Conservation (phyloP, 164 flowering plant species). For the Tetrastigma voinierianum region DNA sequence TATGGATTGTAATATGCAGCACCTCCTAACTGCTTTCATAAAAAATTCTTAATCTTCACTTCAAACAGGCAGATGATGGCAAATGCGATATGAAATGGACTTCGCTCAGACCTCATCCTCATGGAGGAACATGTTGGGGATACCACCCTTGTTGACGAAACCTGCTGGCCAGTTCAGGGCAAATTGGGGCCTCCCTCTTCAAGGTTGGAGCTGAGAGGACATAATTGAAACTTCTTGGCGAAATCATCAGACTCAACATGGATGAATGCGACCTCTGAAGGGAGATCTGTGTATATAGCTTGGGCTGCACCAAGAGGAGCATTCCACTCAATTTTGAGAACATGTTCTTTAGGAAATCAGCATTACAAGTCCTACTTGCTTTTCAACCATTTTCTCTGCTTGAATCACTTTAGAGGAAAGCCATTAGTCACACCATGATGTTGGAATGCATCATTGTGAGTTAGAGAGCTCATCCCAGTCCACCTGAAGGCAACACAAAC, state of each 20-base stretch:
- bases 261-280: constrained; percentile 59
- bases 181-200: constrained; percentile 86
- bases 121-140: constrained; percentile 93
- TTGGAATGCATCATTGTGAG: constrained; percentile 89
- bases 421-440: constrained; percentile 85
- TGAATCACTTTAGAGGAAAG: constrained; percentile 72
- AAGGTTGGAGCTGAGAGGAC: constrained; percentile 79
- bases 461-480: constrained; percentile 70
- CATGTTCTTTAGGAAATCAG: constrained; percentile 69
- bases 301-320: constrained; percentile 63
- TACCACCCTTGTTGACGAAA: constrained; percentile 88
- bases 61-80: too few relatives aligned
- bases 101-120: constrained; percentile 77
- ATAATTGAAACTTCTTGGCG: constrained; percentile 65
- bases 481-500: neutral
- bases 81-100: too few relatives aligned
- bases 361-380: constrained; percentile 67
- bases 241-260: constrained; percentile 67
- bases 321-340: constrained; percentile 73
- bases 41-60: too few relatives aligned
- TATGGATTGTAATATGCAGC: too few relatives aligned
- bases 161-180: constrained; percentile 79
- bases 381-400: constrained; percentile 47
- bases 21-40: too few relatives aligned
- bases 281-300: constrained; percentile 62